Evolutionary conservation across 176 grass and related monocot species (phyloP).

Genomic region (Phragmites australis): DNA sequence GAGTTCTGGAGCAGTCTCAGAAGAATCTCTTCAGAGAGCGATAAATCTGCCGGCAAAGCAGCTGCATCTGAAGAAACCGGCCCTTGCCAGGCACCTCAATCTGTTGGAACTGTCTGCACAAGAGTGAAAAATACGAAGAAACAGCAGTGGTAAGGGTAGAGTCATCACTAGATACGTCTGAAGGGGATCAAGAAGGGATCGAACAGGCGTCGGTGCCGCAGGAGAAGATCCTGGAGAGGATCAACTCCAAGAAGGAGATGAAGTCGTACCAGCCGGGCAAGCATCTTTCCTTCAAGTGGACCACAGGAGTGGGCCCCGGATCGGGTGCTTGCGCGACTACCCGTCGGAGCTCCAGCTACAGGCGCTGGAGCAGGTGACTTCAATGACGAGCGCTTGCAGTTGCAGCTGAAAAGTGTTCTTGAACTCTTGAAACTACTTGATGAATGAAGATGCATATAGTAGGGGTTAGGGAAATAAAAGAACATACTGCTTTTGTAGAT

Average conservation of each 20-base stretch:
- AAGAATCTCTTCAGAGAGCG: no score
- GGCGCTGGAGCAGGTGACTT: slow-evolving; percentile 52
- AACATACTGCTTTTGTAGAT: no score
- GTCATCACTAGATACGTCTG: neutral
- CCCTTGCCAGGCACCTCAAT: no score
- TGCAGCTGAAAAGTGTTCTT: no score
- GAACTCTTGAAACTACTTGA: no score
- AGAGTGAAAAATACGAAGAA: no score
- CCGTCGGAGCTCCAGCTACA: slow-evolving; percentile 50
- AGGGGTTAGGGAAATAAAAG: no score
- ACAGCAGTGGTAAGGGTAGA: neutral
- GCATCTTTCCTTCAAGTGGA: slow-evolving; percentile 48
- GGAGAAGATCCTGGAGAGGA: slow-evolving; percentile 49
- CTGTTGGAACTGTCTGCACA: no score
- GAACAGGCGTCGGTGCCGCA: slow-evolving; percentile 20
- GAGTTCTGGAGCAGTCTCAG: neutral
- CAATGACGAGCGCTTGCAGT: no score
- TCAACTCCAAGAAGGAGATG: slow-evolving; percentile 55
- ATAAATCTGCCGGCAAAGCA: no score
- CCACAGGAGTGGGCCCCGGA: slow-evolving; percentile 51
- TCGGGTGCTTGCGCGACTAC: slow-evolving; percentile 56
- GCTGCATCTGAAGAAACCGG: no score
- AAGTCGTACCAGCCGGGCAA: slow-evolving; percentile 53
- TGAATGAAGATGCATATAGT: no score
- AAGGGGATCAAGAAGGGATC: slow-evolving; percentile 11